Percentiles rank a stretch among this genome's conserved stretches.
phyloP scores from a whole-genome alignment of 352 stramenopile species.

The Thraustochytrium sp. region DNA sequence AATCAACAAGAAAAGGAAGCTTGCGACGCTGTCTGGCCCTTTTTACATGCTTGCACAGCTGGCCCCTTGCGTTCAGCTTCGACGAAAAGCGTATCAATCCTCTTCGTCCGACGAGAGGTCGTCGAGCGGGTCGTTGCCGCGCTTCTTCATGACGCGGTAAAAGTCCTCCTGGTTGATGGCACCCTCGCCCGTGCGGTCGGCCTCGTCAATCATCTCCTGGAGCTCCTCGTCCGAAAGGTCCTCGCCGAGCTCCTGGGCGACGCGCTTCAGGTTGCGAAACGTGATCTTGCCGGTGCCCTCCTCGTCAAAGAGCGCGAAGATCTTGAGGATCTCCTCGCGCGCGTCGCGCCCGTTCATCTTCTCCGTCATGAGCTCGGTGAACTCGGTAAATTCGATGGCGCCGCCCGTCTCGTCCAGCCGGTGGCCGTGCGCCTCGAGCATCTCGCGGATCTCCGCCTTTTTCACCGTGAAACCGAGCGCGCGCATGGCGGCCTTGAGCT shows the following conservation, averaged over 20 bases:
- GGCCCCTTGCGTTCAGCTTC: no score
- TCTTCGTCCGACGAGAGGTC: conserved; percentile 82
- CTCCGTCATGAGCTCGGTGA: conserved; percentile 87
- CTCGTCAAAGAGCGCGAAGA: conserved; percentile 91
- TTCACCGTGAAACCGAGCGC: conserved; percentile 79
- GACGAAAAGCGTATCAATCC: conserved; percentile 5
- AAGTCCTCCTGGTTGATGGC: conserved; percentile 91
- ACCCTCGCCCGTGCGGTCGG: conserved; percentile 81
- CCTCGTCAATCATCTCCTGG: conserved; percentile 91
- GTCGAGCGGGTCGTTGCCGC: conserved; percentile 80
- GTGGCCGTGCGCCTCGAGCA: conserved; percentile 88
- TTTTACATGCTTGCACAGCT: no score
- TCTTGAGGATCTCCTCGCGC: conserved; percentile 82
- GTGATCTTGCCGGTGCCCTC: conserved; percentile 87
- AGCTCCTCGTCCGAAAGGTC: conserved; percentile 67
- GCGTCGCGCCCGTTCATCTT: conserved; percentile 83
- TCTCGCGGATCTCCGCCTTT: conserved; percentile 81
- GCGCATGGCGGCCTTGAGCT: conserved; percentile 88
- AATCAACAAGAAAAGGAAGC: no score
- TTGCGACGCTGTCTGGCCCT: no score
- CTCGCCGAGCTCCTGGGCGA: conserved; percentile 77
- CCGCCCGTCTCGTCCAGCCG: conserved; percentile 67
- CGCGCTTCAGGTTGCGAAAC: conserved; percentile 87
- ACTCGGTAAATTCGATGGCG: conserved; percentile 82
- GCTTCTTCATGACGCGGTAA: conserved; percentile 90